Percentiles rank a stretch among this genome's conserved stretches.
Conservation (phyloP, 352 stramenopile genomes). For the Globisporangium heterothallicum region DNA sequence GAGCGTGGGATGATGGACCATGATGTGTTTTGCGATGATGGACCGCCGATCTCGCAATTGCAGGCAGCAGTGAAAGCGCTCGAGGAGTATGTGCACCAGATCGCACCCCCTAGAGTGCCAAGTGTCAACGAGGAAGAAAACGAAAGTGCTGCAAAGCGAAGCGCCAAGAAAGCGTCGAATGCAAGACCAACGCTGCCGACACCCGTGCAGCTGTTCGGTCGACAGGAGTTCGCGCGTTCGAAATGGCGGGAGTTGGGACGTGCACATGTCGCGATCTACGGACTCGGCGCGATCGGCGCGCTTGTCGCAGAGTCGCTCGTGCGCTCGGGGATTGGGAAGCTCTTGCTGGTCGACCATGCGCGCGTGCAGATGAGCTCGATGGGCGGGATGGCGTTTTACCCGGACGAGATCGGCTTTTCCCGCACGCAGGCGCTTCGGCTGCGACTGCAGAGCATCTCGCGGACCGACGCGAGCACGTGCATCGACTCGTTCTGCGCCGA, state of each 20-base stretch:
- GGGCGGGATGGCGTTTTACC: constrained; percentile 19
- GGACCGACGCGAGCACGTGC: constrained; percentile 1
- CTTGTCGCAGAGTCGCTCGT: constrained; percentile 28
- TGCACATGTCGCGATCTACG: constrained; percentile 26
- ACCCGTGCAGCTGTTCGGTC: constrained; percentile 23
- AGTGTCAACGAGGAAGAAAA: background rate
- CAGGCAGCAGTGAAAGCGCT: constrained; percentile 32
- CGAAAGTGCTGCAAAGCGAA: background rate
- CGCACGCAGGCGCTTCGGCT: constrained; percentile 29
- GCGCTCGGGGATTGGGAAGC: constrained; percentile 22
- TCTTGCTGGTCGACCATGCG: constrained; percentile 32
- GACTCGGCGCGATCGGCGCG: constrained; percentile 23
- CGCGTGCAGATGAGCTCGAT: constrained; percentile 21
- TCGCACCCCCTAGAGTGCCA: constrained; percentile 5
- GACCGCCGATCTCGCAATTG: constrained; percentile 32
- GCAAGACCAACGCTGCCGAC: constrained; percentile 2
- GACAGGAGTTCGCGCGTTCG: constrained; percentile 15
- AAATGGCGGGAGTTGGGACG: constrained; percentile 24
- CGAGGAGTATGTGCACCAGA: constrained; percentile 27
- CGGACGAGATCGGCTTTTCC: constrained; percentile 31
- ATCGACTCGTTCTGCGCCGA: constrained; percentile 29
- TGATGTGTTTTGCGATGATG: constrained; percentile 38
- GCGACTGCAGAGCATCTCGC: constrained; percentile 24
- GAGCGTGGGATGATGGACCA: constrained; percentile 23
- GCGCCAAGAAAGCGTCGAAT: background rate